Base-by-base conservation (phyloP, 116 monocot species). In the Papilionanthe hybrid region DNA sequence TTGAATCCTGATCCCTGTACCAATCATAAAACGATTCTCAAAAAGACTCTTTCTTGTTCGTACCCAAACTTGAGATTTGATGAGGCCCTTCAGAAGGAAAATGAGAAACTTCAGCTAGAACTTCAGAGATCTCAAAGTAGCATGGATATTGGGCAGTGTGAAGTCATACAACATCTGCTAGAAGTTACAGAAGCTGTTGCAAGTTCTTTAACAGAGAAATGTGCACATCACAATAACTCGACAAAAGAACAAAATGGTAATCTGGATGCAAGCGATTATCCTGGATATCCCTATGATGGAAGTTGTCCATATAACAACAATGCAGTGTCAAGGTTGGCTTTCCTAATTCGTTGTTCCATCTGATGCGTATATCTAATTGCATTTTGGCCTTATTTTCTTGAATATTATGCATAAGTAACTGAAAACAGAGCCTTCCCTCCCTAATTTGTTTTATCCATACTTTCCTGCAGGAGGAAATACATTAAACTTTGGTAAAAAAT, bases 31-130 rank as follows among this genome's bases (percentile, higher is more conserved):
- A 76, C 83, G 25, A 84, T 93, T 72, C 92, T 96, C 12, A 92
- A 91, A 78, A 96, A 93, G 81, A 79, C 92, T 69, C 93, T 96
- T 66, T 93, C 96, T 77, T 87, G 87, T 84, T 93, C 96, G 28
- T 96, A 96, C 85, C 96, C 96, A 18, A 91, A 96, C 76, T 74
- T 96, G 79, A 85, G 89, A 20, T 93, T 96, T 50, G 79, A 93
- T 48, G 82, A 93, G 82, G 96, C 92, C 45, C 90, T 96, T 45
- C 81, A 88, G 53, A 90, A 92, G 78, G 96, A 96, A 87, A 96
- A 81, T 81, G 96, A 93, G 78, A 96, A 96, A 69, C 88, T 96
- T 43, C 90, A 90, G 80, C 68, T 90, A 77, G 96, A 96, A 83
- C 82, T 96, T 63, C 96, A 90, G 58, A 85, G 90, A 77, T 96